A percentile compares a stretch with the other conserved stretches of the same genome.
These are phyloP conservation scores for Fraxinus nigra DNA, from an alignment of 305 asterid species.

Conservation along the genomic window DNA sequence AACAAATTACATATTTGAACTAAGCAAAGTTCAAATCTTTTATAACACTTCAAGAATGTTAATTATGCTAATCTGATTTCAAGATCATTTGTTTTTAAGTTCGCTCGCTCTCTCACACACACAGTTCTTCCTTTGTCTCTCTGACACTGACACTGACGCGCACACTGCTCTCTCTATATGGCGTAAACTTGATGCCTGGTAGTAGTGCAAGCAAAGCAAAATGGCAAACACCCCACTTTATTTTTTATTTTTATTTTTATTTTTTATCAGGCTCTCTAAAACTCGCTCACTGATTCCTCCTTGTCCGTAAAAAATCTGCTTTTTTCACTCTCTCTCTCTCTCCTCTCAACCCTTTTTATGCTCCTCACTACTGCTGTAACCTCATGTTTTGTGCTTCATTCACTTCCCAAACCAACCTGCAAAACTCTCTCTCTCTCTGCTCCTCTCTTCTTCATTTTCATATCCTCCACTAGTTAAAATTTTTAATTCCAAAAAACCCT, in stretches of 20 bases:
- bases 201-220: constrained; percentile 49
- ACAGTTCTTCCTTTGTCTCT: constrained; percentile 22
- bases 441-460: constrained; percentile 27
- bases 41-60: background rate
- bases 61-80: background rate
- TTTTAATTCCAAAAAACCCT: background rate
- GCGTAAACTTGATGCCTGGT: constrained; percentile 48
- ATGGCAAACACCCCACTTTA: constrained; percentile 26
- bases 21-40: background rate
- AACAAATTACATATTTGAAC: constrained; percentile 5
- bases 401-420: constrained; percentile 43
- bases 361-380: constrained; percentile 42
- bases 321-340: background rate
- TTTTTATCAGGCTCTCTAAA: constrained; percentile 11
- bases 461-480: constrained; percentile 2
- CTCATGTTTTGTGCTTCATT: constrained; percentile 45
- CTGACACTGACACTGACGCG: constrained; percentile 30
- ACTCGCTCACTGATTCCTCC: constrained; percentile 21
- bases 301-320: constrained; percentile 8
- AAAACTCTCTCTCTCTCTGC: constrained; percentile 34
- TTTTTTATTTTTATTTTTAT: constrained; percentile 7
- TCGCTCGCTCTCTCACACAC: background rate
- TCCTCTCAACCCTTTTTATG: constrained; percentile 30
- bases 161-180: constrained; percentile 35
- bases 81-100: background rate